Conservation (phyloP, 306 rosid species). For the Acacia confusa region DNA sequence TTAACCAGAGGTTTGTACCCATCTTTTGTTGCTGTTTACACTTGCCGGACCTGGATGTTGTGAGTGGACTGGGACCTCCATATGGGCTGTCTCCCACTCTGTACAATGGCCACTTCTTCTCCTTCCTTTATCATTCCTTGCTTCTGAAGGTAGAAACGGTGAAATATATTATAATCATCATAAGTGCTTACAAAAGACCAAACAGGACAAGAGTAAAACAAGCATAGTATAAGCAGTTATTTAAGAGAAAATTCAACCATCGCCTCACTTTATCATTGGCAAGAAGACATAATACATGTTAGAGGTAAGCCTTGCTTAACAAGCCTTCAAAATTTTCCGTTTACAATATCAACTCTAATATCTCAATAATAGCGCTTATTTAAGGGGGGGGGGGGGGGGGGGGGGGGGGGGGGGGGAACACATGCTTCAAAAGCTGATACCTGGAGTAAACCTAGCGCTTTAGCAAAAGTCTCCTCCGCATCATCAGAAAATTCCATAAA, state of each 20-base stretch:
- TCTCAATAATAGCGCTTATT: not conserved
- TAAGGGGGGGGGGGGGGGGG: too few relatives aligned
- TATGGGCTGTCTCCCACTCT: constrained; percentile 97
- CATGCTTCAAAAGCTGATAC: constrained; percentile 36
- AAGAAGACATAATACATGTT: not conserved
- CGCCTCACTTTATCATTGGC: not conserved
- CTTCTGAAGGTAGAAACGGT: constrained; percentile 46
- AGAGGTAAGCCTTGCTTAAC: not conserved
- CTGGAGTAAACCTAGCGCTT: constrained; percentile 50
- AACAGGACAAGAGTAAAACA: not conserved
- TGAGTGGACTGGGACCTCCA: constrained; percentile 99
- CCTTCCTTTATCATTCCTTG: constrained; percentile 97
- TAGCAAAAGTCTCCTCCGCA: constrained; percentile 57
- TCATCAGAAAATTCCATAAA: constrained; percentile 84
- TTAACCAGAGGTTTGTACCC: constrained; percentile 13
- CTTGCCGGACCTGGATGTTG: constrained; percentile 90
- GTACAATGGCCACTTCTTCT: constrained; percentile 95
- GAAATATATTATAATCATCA: not conserved
- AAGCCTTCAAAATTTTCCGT: too few relatives aligned
- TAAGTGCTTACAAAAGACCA: not conserved
- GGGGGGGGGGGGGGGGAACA: too few relatives aligned
- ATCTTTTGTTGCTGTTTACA: constrained; percentile 25
- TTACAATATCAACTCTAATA: not conserved
- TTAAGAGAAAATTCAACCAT: not conserved
- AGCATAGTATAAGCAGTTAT: not conserved